Evolutionary conservation across 805 yeast species (phyloP).

Genomic region (Komagataella kurtzmanii): DNA sequence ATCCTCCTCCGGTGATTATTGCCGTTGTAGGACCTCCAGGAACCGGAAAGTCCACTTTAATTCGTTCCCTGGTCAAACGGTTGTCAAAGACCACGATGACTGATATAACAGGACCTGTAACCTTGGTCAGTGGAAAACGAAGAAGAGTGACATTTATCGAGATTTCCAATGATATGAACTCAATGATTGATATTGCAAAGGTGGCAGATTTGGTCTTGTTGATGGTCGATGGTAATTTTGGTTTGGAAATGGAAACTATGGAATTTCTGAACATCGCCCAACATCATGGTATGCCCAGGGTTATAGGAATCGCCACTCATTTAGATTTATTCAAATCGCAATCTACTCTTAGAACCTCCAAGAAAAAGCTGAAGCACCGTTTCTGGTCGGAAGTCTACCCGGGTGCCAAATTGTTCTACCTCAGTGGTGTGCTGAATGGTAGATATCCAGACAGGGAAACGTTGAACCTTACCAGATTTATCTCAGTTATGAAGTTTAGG

Average conservation of each 20-base stretch:
- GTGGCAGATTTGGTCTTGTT: constrained; percentile 85
- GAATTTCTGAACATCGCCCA: constrained; percentile 92
- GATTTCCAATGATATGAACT: constrained; percentile 81
- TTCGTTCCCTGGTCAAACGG: constrained; percentile 78
- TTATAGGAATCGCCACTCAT: constrained; percentile 91
- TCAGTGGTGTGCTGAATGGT: constrained; percentile 93
- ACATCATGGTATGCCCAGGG: constrained; percentile 98
- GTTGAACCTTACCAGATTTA: constrained; percentile 79
- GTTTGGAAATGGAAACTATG: constrained; percentile 99
- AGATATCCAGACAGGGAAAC: constrained; percentile 97
- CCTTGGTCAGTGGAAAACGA: constrained; percentile 91
- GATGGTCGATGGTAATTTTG: constrained; percentile 92
- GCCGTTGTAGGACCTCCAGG: constrained; percentile 99
- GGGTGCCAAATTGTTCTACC: constrained; percentile 91
- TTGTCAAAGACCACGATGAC: constrained; percentile 74
- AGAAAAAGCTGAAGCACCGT: constrained; percentile 82
- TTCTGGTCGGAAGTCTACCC: constrained; percentile 99
- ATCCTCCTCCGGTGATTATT: constrained; percentile 91
- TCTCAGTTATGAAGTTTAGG: constrained; percentile 94
- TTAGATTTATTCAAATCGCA: constrained; percentile 86
- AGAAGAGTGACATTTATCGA: constrained; percentile 88
- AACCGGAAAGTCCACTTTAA: constrained; percentile 90
- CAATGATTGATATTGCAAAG: constrained; percentile 94
- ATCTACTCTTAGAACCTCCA: constrained; percentile 79
- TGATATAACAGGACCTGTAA: constrained; percentile 91